Percentiles rank a stretch among this genome's conserved stretches.
Evolutionary conservation across 441 rosid species (phyloP).

Genomic region (Adansonia gregorii): DNA sequence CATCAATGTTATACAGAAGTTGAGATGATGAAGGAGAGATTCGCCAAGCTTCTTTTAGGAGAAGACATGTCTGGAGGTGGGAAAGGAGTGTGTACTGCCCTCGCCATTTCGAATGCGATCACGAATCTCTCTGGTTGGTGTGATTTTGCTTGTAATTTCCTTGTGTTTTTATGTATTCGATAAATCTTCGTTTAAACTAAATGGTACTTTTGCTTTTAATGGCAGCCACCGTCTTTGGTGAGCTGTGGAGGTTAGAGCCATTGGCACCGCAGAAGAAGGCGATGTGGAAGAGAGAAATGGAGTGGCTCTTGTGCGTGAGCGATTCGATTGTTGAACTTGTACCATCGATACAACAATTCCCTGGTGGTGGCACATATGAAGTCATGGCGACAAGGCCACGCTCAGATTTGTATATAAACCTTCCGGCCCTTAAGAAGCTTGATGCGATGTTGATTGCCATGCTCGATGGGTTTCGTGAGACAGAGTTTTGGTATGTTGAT

Average conservation of each 20-base stretch:
- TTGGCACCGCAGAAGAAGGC: conserved; percentile 75
- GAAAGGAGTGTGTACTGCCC: conserved; percentile 94
- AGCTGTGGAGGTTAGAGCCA: conserved; percentile 93
- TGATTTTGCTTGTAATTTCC: background rate
- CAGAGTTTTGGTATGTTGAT: conserved; percentile 88
- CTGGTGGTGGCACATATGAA: conserved; percentile 91
- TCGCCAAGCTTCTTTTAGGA: conserved; percentile 91
- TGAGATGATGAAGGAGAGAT: conserved; percentile 98
- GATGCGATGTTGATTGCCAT: conserved; percentile 80
- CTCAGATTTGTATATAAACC: conserved; percentile 78
- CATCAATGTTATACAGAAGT: conserved; percentile 46
- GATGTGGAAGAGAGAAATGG: conserved; percentile 92
- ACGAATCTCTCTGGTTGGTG: conserved; percentile 86
- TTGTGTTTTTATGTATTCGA: background rate
- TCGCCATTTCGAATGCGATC: conserved; percentile 94
- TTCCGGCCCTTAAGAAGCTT: conserved; percentile 94
- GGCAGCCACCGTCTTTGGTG: conserved; percentile 94
- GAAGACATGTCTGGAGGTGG: conserved; percentile 99
- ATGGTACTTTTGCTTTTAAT: conserved; percentile 15
- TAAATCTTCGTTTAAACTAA: background rate
- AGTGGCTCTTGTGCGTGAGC: conserved; percentile 86
- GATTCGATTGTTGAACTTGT: conserved; percentile 94
- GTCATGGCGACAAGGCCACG: conserved; percentile 88
- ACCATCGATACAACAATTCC: conserved; percentile 88
- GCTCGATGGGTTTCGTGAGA: conserved; percentile 74